Evolutionary conservation across 139 green algal genomes (phyloP).

Genomic region (Bryopsis sp.): DNA sequence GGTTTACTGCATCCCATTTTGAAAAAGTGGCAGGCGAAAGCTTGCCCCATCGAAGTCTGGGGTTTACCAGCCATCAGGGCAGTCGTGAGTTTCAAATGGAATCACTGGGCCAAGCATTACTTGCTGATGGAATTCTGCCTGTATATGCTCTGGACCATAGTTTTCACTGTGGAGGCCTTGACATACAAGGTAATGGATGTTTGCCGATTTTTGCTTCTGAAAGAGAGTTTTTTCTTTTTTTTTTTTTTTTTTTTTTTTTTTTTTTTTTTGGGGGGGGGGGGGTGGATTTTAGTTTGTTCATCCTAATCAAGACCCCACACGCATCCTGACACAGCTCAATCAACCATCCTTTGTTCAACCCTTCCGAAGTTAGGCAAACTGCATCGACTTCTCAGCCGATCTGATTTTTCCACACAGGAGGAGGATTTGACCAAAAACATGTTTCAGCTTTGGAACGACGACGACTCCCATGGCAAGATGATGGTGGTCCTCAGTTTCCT

Average conservation of each 20-base stretch:
- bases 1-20: slow-evolving; percentile 9
- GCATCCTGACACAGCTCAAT: too few species aligned
- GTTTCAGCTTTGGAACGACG: background rate
- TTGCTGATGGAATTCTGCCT: background rate
- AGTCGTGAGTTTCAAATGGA: slow-evolving; percentile 16
- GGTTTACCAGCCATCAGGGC: background rate
- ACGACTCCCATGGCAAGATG: background rate
- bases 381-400: too few species aligned
- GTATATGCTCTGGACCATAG: background rate
- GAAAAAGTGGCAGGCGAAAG: slow-evolving; percentile 5
- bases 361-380: too few species aligned
- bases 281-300: too few species aligned
- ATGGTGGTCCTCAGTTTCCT: background rate
- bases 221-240: too few species aligned
- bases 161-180: background rate
- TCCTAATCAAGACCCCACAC: too few species aligned
- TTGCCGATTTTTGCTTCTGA: background rate
- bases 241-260: too few species aligned
- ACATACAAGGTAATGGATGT: background rate
- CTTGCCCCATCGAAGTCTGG: slow-evolving; percentile 12
- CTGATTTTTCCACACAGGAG: too few species aligned
- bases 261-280: too few species aligned
- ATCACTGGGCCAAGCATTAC: slow-evolving; percentile 11
- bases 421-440: background rate
- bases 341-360: too few species aligned